Evolutionary conservation across 2,329 filamentous ascomycete species (phyloP).

Genomic region (Alternaria sp.): DNA sequence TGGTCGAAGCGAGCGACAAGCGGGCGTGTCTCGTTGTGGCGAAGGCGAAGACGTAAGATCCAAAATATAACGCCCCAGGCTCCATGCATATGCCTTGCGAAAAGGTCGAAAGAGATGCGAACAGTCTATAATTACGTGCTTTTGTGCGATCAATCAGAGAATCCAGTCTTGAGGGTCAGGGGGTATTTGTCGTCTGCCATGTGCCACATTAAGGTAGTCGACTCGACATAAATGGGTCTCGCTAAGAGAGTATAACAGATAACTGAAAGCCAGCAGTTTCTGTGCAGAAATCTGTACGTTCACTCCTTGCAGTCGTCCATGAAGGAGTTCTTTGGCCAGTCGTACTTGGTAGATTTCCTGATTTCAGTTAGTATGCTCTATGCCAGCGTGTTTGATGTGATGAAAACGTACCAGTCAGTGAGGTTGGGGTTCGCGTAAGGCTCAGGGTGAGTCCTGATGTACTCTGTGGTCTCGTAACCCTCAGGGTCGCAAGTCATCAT

Average conservation of each 20-base stretch:
- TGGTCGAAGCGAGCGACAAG: slow-evolving; percentile 1
- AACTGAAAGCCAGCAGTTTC: slow-evolving; percentile 31
- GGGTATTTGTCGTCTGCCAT: slow-evolving; percentile 42
- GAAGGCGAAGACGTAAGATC: slow-evolving; percentile 15
- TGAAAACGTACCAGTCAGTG: slow-evolving; percentile 65
- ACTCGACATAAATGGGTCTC: slow-evolving; percentile 26
- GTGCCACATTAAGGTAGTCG: slow-evolving; percentile 37
- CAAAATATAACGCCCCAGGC: slow-evolving; percentile 27
- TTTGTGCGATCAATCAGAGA: slow-evolving; percentile 30
- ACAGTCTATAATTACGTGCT: slow-evolving; percentile 43
- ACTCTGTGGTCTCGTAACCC: slow-evolving; percentile 71
- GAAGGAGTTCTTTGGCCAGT: slow-evolving; percentile 69
- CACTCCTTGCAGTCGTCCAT: slow-evolving; percentile 62
- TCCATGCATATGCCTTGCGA: slow-evolving; percentile 36
- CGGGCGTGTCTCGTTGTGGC: neutral
- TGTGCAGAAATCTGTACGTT: slow-evolving; percentile 11
- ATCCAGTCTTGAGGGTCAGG: slow-evolving; percentile 24
- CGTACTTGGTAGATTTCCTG: slow-evolving; percentile 60
- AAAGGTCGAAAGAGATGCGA: slow-evolving; percentile 17
- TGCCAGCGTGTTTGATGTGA: neutral
- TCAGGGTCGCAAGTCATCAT: slow-evolving; percentile 72
- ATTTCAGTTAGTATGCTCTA: slow-evolving; percentile 16
- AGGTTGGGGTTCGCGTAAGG: slow-evolving; percentile 71
- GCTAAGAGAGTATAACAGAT: slow-evolving; percentile 13
- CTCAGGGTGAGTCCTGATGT: slow-evolving; percentile 68